Conservation (phyloP, 179 eudicot genomes). For the Corrigiola litoralis region DNA sequence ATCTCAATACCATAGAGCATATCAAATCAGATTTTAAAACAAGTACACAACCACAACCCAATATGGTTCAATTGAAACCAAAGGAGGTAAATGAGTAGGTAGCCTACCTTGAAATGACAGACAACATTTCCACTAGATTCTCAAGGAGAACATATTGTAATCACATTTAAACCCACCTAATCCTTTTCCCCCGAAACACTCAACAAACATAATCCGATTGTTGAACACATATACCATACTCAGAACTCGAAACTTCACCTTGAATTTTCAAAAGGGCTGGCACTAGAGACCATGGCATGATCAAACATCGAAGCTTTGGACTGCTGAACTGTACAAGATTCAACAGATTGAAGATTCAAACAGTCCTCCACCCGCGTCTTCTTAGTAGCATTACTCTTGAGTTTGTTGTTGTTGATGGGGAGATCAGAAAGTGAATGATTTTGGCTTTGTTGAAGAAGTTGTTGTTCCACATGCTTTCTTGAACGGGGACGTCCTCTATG, state of each 20-base stretch:
- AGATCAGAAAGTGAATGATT: slow-evolving; percentile 18
- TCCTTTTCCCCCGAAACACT: no score
- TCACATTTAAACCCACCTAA: no score
- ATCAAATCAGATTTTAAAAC: no score
- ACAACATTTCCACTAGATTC: no score
- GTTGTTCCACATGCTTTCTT: slow-evolving; percentile 99
- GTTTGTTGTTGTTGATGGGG: slow-evolving; percentile 2
- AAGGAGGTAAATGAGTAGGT: no score
- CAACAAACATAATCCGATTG: background rate
- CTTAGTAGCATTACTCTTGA: slow-evolving; percentile 13
- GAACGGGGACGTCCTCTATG: slow-evolving; percentile 93
- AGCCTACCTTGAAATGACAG: no score
- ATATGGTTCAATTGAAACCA: no score
- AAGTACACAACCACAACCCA: no score
- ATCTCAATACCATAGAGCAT: no score
- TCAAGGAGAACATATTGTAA: no score
- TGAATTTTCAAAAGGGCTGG: slow-evolving; percentile 21
- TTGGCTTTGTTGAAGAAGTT: slow-evolving; percentile 20
- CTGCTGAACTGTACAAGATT: slow-evolving; percentile 3
- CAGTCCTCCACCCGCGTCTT: slow-evolving; percentile 23
- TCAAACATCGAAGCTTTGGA: slow-evolving; percentile 27
- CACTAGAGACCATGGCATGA: slow-evolving; percentile 19
- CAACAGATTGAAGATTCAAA: slow-evolving; percentile 9
- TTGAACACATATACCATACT: background rate
- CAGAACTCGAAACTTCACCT: slow-evolving; percentile 24